phyloP scores from a whole-genome alignment of 208 protist species.

The Leishmania tarentolae region DNA sequence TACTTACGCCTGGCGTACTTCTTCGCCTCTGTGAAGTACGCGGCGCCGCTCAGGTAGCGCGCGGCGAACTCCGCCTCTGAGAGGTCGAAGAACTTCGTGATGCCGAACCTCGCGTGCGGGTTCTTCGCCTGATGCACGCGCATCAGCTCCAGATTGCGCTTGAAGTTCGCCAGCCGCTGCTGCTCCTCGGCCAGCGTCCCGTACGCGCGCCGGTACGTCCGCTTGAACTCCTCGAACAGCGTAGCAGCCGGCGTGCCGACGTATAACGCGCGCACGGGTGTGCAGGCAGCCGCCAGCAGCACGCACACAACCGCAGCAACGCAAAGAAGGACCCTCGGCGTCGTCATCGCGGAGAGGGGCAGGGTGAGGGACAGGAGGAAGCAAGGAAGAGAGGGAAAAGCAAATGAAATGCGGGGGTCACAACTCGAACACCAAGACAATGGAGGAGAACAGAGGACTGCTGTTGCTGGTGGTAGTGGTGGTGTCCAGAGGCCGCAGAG shows the following conservation, averaged over 20 bases:
- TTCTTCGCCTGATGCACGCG: conserved; percentile 38
- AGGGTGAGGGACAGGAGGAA: neutral
- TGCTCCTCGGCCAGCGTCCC: conserved; percentile 37
- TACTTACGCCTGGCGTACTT: conserved; percentile 9
- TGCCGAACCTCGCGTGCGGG: conserved; percentile 56
- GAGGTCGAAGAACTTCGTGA: conserved; percentile 69
- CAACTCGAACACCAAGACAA: neutral
- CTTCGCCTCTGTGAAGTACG: conserved; percentile 34
- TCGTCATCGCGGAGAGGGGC: conserved; percentile 15
- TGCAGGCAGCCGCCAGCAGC: conserved; percentile 18
- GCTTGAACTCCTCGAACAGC: conserved; percentile 53
- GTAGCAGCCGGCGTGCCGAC: conserved; percentile 12
- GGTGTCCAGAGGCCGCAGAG: neutral
- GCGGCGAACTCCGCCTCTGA: conserved; percentile 51
- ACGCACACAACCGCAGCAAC: conserved; percentile 28
- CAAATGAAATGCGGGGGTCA: neutral
- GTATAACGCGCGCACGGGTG: conserved; percentile 21
- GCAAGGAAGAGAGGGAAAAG: neutral
- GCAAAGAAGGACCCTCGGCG: conserved; percentile 10
- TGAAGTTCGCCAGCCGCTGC: conserved; percentile 39
- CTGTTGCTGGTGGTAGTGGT: neutral
- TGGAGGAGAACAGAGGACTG: neutral
- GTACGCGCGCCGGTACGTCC: conserved; percentile 40
- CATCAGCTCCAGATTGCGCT: conserved; percentile 40
- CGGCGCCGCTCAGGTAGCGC: conserved; percentile 42